Base-by-base conservation (phyloP, 192 early-diverging fungal genomes). In the Mycoemilia scoparia region DNA sequence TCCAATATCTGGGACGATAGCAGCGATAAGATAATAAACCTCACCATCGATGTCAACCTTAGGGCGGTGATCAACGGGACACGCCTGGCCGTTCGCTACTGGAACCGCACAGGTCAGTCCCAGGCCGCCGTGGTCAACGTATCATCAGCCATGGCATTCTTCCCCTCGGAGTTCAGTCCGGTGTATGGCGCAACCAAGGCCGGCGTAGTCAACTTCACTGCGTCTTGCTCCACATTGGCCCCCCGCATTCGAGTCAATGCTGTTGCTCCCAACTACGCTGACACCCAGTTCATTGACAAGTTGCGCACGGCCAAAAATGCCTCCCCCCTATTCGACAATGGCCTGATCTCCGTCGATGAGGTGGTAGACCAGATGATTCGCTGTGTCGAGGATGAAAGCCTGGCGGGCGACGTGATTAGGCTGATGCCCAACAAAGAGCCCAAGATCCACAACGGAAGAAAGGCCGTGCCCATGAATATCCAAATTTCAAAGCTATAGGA, bases 41-140 rank as follows among this genome's bases (percentile, higher is more conserved):
- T 71, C 8, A 64, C 42, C 11, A 36, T 87, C 21, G 78, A 79
- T 44, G 71, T 82, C 39, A 77, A 87, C 56, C 48, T 84, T 17
- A 69, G 61, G 5, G 79, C 76, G 14, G 77, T 84, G 3, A 60
- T 88, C 23, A 56, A 74, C 22, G 79, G 81, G 18, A 83, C 84
- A 0, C 70, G 74, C 3, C 39, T 80, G 19, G 84, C 71, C 0
- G 51, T 84, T 12, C 42, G 60, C n/a, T 54, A 73, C 32, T 59
- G 82, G 39, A 30, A 46, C 4, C 49, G 64, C 16, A 53, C 49
- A 18, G 38, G 49, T n/a, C 64, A 61, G 5, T 36, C 24, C 4
- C n/a, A n/a, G n/a, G 81, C 76, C 5, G 72, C 79, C 5, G 70
- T 82, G 14, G 54, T 87, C 25, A 87, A 82, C 41, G 77, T 74